Evolutionary conservation across 2,329 filamentous ascomycete species (phyloP).

Genomic region (Aspergillus persii): DNA sequence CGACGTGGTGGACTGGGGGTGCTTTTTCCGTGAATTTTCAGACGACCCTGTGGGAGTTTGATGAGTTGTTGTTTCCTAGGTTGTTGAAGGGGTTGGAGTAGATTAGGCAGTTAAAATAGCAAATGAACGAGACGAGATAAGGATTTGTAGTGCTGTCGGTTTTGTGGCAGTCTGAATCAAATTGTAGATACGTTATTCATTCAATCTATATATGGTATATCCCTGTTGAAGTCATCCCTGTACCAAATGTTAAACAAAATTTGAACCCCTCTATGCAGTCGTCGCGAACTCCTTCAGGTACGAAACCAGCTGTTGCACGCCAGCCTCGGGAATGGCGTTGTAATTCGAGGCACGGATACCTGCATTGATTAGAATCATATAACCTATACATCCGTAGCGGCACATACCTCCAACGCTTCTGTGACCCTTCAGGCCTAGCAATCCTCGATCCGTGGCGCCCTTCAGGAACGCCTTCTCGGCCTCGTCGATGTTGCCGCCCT

Average conservation of each 20-base stretch:
- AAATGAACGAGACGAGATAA: too few species aligned
- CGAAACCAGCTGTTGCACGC: conserved; percentile 40
- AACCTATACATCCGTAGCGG: background rate
- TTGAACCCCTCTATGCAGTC: background rate
- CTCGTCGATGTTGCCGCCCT: conserved; percentile 61
- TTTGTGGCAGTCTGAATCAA: too few species aligned
- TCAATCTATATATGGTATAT: background rate
- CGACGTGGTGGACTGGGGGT: conserved; percentile 37
- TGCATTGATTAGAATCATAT: conserved; percentile 1
- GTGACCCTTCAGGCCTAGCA: conserved; percentile 86
- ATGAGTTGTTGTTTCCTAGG: conserved; percentile 21
- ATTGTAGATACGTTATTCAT: background rate
- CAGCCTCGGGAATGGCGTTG: conserved; percentile 67
- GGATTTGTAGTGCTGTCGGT: too few species aligned
- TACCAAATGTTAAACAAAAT: background rate
- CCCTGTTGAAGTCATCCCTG: background rate
- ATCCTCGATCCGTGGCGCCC: conserved; percentile 63
- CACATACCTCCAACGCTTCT: conserved; percentile 69
- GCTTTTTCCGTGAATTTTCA: conserved; percentile 34
- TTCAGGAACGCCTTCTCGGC: conserved; percentile 75
- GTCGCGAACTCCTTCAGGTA: conserved; percentile 56
- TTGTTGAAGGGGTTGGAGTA: conserved; percentile 14
- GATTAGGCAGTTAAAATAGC: background rate
- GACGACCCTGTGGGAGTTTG: conserved; percentile 23
- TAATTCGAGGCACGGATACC: conserved; percentile 80